Evolutionary conservation across 1,284 basidiomycete genomes (phyloP), one percentile per base, ranked within the genome.

Genomic region (Ustilago cynodontis): DNA sequence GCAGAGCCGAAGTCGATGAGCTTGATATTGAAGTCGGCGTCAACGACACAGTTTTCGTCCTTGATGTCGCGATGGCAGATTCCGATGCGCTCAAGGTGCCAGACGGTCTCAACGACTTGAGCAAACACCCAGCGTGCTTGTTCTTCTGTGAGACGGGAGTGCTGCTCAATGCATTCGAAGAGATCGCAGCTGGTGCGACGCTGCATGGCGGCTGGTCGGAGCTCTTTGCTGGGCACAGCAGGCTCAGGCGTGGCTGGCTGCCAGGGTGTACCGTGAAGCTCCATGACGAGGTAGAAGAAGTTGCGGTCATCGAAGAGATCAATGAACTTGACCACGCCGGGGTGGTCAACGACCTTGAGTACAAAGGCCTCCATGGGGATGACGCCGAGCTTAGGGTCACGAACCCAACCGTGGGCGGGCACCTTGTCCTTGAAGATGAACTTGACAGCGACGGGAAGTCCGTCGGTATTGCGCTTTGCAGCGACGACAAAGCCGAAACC

Each of bases 1-100:
- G 94, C 93, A 73, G 92, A 93, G 56, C 94, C 93, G 86, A 97
- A 97, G 87, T 97, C 94, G 83, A 97, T 94, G 58, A 97, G 89
- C 86, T 97, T 96, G 82, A 95, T 92, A 70, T 64, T 74, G 59
- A 79, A 78, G 41, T 81, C 78, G 60, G 88, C 88, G 85, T 95
- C 93, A 65, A 96, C 91, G 62, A 95, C 91, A 35, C 81, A 82
- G 73, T 97, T 97, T 86, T 97, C 94, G 82, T 96, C 94, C 86
- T 97, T 97, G 87, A 97, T 92, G 84, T 97, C 94, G 57, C 94
- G 92, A 85, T 97, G 94, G 24, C 90, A 91, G 71, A 96, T 92
- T 6, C 94, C 93, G 56, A 90, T 89, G 39, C 87, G 87, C 65
- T 94, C 90, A 35, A 97, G 89, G 82, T 94, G 93, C 78, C 90